Conservation (phyloP, 2,329 filamentous ascomycete species). For the Shiraia sp. region DNA sequence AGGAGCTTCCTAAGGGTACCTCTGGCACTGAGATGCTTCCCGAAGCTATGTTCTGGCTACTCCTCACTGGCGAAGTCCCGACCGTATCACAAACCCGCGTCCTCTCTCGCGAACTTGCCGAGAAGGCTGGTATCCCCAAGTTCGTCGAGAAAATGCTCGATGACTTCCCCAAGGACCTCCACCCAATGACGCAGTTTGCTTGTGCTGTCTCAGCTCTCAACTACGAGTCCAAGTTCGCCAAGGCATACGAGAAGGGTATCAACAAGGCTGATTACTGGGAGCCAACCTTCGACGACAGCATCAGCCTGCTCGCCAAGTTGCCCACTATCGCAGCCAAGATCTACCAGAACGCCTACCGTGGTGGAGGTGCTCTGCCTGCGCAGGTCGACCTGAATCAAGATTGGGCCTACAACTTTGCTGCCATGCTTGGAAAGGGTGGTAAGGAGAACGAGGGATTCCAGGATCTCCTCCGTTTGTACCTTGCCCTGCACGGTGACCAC, state of each 20-base stretch:
- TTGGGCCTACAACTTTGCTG: slow-evolving; percentile 98
- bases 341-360: slow-evolving; percentile 85
- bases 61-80: slow-evolving; percentile 90
- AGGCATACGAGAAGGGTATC: slow-evolving; percentile 86
- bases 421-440: slow-evolving; percentile 89
- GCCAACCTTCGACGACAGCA: slow-evolving; percentile 93
- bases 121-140: slow-evolving; percentile 78
- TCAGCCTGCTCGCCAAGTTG: slow-evolving; percentile 91
- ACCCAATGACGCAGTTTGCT: slow-evolving; percentile 98
- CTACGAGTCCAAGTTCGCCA: slow-evolving; percentile 91
- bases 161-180: slow-evolving; percentile 83
- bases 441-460: slow-evolving; percentile 92
- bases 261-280: slow-evolving; percentile 99
- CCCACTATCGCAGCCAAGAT: slow-evolving; percentile 97
- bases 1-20: slow-evolving; percentile 87
- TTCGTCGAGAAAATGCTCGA: slow-evolving; percentile 90
- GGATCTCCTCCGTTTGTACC: slow-evolving; percentile 89
- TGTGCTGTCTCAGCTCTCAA: slow-evolving; percentile 95
- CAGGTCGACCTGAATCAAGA: slow-evolving; percentile 83
- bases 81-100: slow-evolving; percentile 77
- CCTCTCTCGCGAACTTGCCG: slow-evolving; percentile 84
- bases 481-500: slow-evolving; percentile 96
- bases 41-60: slow-evolving; percentile 99
- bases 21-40: slow-evolving; percentile 96
- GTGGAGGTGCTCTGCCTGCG: slow-evolving; percentile 73